Conservation (phyloP, 768 basidiomycete genomes). For the Tulasnella sp. region DNA sequence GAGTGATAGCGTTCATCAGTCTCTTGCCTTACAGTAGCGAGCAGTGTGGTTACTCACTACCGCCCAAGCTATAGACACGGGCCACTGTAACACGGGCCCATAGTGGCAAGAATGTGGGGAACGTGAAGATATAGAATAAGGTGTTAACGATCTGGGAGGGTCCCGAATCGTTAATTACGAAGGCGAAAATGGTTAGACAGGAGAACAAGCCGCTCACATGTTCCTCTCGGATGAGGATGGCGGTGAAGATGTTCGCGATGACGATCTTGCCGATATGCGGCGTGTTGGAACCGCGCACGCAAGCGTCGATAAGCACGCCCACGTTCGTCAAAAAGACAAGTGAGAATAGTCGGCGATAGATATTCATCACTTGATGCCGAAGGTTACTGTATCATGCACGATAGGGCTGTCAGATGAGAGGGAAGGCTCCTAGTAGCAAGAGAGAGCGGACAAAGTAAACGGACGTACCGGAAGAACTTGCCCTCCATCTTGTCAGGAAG, state of each 20-base stretch:
- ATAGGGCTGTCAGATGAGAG: too few species aligned
- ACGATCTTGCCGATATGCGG: constrained; percentile 15
- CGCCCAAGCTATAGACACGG: constrained; percentile 11
- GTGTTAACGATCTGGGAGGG: constrained; percentile 23
- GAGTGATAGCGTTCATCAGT: neutral
- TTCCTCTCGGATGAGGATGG: constrained; percentile 14
- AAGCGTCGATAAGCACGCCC: constrained; percentile 33
- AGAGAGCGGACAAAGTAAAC: too few species aligned
- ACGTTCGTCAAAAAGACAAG: constrained; percentile 43
- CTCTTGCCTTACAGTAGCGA: too few species aligned
- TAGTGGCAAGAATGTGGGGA: constrained; percentile 5
- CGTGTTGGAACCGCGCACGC: constrained; percentile 2
- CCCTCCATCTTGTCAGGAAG: constrained; percentile 36
- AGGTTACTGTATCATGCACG: constrained; percentile 28
- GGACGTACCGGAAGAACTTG: constrained; percentile 22
- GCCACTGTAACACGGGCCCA: constrained; percentile 6
- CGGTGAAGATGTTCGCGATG: constrained; percentile 13
- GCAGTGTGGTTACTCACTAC: constrained; percentile 5
- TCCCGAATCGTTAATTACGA: too few species aligned
- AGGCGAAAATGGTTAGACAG: too few species aligned
- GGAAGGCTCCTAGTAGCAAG: too few species aligned
- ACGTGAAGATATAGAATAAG: constrained; percentile 9
- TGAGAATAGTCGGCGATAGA: constrained; percentile 46
- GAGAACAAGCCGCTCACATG: neutral
- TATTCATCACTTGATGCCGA: constrained; percentile 42